Evolutionary conservation across 371 early-diverging fungal genomes (phyloP), one percentile per base, ranked within the genome.

Genomic region (Lichtheimia ornata): DNA sequence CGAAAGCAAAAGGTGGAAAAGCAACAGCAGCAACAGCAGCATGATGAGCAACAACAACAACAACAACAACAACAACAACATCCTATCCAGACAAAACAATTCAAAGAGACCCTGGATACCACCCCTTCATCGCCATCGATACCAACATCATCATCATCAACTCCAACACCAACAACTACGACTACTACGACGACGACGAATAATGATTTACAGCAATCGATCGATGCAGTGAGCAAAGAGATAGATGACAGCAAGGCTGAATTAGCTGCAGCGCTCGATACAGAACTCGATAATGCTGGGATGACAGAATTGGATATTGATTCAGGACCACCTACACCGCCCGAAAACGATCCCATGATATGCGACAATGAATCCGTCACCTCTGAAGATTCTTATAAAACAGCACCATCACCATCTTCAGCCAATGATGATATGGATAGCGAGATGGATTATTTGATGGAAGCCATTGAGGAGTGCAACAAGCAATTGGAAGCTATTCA

Each of bases 231-330:
- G 55, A 50, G 24, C 15, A 50, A 54, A 17, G 55, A 55, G 30
- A 54, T 61, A 3, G 54, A 61, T 24, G 55, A 61, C 12, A 55
- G 43, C 18, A 61, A 50, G 20, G 62, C 62, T 11, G 55, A 53
- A 22, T 44, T 61, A 22, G 62, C 45, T 18, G 62, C 53, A 9
- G 62, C 62, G 0, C 43, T 61, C 17, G 53, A 54, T 30, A 60
- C 30, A 41, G 28, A 56, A 5, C 15, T 15, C 25, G 52, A 27
- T 15, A 15, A 11, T 50, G 15, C 52, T 22, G 47, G 47, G 5
- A 22, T 47, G 5, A 47, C 47, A 18, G 47, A 47, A 22, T 11
- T 47, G 47, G 47, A 47, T 47, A n/a, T 52, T 52, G 47, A 47
- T 22, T 18, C 47, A n/a, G 18, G 22, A 2, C 47, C 47, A 22